Conservation (phyloP, 1,284 basidiomycete genomes). For the Moniliophthora roreri region DNA sequence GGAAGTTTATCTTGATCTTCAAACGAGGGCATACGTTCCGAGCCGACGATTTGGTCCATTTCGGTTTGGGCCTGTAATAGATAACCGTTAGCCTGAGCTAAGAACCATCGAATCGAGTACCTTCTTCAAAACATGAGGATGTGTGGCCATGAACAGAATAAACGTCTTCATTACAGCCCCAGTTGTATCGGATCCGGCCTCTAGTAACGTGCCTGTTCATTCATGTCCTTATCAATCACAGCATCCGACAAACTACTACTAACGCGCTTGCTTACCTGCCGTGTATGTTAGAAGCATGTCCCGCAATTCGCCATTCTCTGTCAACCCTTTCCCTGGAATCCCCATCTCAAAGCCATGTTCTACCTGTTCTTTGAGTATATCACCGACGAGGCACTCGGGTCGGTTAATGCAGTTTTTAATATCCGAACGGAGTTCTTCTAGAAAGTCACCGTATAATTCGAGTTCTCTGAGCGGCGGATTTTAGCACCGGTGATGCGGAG, state of each 20-base stretch:
- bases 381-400: not conserved
- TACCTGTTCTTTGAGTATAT: constrained; percentile 15
- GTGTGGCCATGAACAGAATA: not conserved
- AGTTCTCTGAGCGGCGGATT: not conserved
- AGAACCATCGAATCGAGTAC: not conserved
- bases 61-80: not conserved
- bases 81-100: not conserved
- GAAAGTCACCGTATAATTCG: constrained; percentile 1
- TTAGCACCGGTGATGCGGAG: not conserved
- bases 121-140: not conserved
- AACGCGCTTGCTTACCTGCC: constrained; percentile 2
- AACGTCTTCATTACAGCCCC: not conserved
- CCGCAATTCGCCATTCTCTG: constrained; percentile 18
- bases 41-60: not conserved
- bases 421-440: not conserved
- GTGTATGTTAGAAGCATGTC: constrained; percentile 21
- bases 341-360: constrained; percentile 14
- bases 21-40: not conserved
- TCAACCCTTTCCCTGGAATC: constrained; percentile 16
- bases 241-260: too few species aligned
- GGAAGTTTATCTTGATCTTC: not conserved
- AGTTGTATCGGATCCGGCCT: constrained; percentile 13
- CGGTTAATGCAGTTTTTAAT: not conserved
- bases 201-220: constrained; percentile 2
- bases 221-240: too few species aligned